Evolutionary conservation across 208 protist species (phyloP).

Genomic region (Leishmania arabica): DNA sequence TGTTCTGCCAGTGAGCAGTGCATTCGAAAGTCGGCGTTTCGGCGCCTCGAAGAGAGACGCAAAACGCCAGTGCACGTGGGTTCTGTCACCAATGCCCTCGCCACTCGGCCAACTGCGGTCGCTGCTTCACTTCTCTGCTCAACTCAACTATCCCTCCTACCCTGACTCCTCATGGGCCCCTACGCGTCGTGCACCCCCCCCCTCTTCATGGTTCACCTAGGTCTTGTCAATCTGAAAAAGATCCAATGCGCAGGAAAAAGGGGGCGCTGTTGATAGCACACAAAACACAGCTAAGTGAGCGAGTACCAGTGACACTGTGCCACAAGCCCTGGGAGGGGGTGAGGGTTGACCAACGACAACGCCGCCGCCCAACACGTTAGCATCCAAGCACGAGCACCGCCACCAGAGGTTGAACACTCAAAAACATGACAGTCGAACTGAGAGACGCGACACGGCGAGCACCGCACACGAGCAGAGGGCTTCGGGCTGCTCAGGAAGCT

Average conservation of each 20-base stretch:
- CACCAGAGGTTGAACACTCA: background rate
- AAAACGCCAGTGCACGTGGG: background rate
- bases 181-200: background rate
- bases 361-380: background rate
- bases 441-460: background rate
- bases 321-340: background rate
- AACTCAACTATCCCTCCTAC: background rate
- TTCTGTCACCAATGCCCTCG: background rate
- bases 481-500: background rate
- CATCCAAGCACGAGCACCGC: background rate
- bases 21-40: background rate
- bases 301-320: too few relatives aligned
- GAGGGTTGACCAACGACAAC: background rate
- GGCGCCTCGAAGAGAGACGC: background rate
- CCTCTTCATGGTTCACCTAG: background rate
- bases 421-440: background rate
- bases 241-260: background rate
- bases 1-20: background rate
- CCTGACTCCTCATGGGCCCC: background rate
- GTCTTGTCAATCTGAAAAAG: background rate
- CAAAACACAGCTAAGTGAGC: background rate
- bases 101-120: background rate
- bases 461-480: background rate
- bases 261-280: background rate
- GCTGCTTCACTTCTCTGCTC: background rate